Conservation (phyloP, 495 filamentous ascomycete genomes). For the Apodospora peruviana region DNA sequence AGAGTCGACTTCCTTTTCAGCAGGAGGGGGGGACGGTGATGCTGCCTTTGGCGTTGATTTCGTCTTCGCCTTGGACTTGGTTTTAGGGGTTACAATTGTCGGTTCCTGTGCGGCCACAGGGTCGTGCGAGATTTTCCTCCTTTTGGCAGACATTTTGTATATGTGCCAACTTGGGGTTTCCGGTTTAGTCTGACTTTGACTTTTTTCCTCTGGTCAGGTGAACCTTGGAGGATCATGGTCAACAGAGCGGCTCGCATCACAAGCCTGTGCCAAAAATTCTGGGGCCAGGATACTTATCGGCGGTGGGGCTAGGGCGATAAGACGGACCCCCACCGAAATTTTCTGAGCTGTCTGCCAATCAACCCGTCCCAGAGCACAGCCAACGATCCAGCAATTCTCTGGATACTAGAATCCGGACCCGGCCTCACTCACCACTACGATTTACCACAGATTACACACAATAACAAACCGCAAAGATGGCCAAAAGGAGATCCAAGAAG, state of each 20-base stretch:
- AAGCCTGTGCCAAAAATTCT: neutral
- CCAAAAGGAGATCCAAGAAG: conserved; percentile 78
- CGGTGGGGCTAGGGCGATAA: conserved; percentile 24
- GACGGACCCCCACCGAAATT: conserved; percentile 25
- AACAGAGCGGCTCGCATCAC: neutral
- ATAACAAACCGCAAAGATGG: conserved; percentile 52
- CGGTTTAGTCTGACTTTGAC: neutral
- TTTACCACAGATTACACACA: neutral
- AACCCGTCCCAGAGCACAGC: neutral
- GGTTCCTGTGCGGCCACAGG: conserved; percentile 1
- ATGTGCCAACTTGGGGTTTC: neutral
- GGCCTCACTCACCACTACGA: conserved; percentile 5
- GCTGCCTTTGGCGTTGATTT: neutral
- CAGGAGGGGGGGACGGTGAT: conserved; percentile 5
- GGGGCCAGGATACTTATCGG: conserved; percentile 16
- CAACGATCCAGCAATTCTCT: conserved; percentile 3
- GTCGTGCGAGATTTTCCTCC: conserved; percentile 19
- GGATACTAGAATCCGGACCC: too few relatives aligned
- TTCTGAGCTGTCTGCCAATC: neutral
- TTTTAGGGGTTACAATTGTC: neutral
- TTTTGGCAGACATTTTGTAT: conserved; percentile 21
- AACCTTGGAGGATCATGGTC: conserved; percentile 1
- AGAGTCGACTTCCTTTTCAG: conserved; percentile 14
- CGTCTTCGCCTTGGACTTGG: conserved; percentile 2
- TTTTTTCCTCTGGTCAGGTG: neutral